Evolutionary conservation across 2,329 filamentous ascomycete genomes (phyloP).

Genomic region (Ascochyta pisi): DNA sequence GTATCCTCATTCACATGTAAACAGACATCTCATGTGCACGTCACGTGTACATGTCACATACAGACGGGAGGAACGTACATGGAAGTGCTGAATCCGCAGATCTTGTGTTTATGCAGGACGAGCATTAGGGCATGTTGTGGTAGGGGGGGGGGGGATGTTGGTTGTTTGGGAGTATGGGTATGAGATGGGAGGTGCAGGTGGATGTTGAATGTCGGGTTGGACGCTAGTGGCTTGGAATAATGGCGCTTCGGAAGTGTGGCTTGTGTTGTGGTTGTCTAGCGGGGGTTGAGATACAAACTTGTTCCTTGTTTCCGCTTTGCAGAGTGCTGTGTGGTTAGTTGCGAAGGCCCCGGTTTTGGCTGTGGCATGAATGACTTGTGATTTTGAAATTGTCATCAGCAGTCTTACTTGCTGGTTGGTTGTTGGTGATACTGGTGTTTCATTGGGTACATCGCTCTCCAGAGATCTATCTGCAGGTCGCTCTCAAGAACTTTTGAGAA

Average conservation of each 20-base stretch:
- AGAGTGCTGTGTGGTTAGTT: too few species aligned
- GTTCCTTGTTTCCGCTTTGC: too few species aligned
- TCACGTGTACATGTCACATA: too few species aligned
- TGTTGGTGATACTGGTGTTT: slow-evolving; percentile 1
- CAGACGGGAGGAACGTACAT: neutral
- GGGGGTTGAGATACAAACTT: too few species aligned
- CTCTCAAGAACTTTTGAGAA: slow-evolving; percentile 33
- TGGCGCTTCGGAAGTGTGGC: neutral
- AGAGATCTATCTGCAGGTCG: slow-evolving; percentile 22
- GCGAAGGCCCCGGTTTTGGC: too few species aligned
- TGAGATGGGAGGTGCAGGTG: neutral
- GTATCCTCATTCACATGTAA: too few species aligned
- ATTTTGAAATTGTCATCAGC: too few species aligned
- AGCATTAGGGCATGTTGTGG: neutral
- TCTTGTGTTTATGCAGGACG: neutral
- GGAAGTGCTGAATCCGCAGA: neutral
- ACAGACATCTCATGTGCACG: too few species aligned
- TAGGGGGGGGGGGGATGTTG: neutral
- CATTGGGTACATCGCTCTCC: slow-evolving; percentile 19
- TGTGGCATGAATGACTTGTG: too few species aligned
- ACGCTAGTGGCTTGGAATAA: slow-evolving; percentile 10
- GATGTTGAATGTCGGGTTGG: neutral
- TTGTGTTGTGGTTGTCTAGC: too few species aligned
- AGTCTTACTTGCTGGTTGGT: too few species aligned
- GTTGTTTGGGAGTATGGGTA: neutral